Base-by-base conservation (phyloP, 345 rosid genomes). In the Eutrema yunnanense region DNA sequence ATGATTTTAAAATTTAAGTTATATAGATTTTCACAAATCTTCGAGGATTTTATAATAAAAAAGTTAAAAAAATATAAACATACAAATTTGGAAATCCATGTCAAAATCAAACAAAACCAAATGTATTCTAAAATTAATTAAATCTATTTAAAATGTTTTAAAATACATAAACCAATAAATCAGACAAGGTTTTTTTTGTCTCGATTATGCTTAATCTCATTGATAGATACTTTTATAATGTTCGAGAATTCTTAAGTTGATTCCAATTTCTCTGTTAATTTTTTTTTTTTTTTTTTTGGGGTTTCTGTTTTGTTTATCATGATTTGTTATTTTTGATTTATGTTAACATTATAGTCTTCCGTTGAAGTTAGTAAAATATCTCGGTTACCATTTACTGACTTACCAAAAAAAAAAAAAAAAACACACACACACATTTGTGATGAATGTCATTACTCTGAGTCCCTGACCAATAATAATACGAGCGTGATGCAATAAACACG, bases 401-500 rank as follows among this genome's bases (percentile, higher is more conserved):
- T 48, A 38, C 59, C 40, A 13, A 29, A 42, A 22, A 27, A 9
- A 51, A 62, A 62, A 0, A 0, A 40, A n/a, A 4, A 36, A 1
- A 22, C 2, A 22, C 26, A 22, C 26, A 36, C 0, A 44, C 26
- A 37, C 33, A 27, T 19, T 48, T 38, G 22, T 38, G 60, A 40
- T 40, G 62, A 58, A 50, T 58, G 67, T 1, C 41, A 57, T 41
- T 9, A 42, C 26, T 8, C 26, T 22, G 26, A 22, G 26, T 22
- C 26, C 26, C 26, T 8, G 12, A 60, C 78, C 78, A 75, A 75
- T 74, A 13, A 60, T 0, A 74, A 33, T 53, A 2, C 27, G 27
- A 34, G 12, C 1, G 14, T 26, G 9, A 42, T 74, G 73, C 60
- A 30, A 67, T 52, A 61, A 61, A 60, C 79, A 75, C 69, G 73